Conservation (phyloP, 148 eudicot species). For the Polygonum maritimum region DNA sequence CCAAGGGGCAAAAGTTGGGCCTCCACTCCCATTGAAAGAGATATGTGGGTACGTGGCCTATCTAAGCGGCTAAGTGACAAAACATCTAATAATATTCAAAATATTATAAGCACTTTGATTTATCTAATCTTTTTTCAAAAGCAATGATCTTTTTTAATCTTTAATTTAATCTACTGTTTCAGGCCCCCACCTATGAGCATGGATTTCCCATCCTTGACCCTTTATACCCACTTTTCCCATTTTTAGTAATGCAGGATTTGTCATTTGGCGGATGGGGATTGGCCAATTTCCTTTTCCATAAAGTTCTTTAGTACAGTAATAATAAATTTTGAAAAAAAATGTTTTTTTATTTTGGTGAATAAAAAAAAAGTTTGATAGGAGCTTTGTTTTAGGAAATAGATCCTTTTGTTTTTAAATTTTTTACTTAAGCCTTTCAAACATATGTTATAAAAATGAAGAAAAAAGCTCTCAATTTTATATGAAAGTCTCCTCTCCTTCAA, state of each 20-base stretch:
- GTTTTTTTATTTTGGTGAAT: too few species aligned
- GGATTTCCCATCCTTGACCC: neutral
- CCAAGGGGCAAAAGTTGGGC: neutral
- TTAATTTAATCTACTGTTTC: neutral
- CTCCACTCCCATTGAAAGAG: neutral
- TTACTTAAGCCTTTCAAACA: too few species aligned
- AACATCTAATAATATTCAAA: neutral
- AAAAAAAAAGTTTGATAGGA: too few species aligned
- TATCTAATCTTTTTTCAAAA: neutral
- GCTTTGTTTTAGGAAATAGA: too few species aligned
- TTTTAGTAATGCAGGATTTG: neutral
- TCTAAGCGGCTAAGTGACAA: neutral
- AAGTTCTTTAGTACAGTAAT: neutral
- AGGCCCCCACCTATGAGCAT: neutral
- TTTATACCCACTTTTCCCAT: neutral
- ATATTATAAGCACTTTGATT: neutral
- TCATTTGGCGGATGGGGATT: neutral
- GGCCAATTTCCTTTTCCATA: neutral
- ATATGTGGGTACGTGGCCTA: slow-evolving; percentile 3
- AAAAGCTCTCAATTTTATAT: neutral
- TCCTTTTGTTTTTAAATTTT: too few species aligned
- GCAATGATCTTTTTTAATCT: neutral
- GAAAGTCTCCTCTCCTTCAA: neutral
- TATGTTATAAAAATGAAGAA: neutral
- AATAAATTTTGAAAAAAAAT: too few species aligned